Percentiles rank a stretch among this genome's conserved stretches.
Conservation (phyloP, 331 rosid species). For the Malus hybrid region DNA sequence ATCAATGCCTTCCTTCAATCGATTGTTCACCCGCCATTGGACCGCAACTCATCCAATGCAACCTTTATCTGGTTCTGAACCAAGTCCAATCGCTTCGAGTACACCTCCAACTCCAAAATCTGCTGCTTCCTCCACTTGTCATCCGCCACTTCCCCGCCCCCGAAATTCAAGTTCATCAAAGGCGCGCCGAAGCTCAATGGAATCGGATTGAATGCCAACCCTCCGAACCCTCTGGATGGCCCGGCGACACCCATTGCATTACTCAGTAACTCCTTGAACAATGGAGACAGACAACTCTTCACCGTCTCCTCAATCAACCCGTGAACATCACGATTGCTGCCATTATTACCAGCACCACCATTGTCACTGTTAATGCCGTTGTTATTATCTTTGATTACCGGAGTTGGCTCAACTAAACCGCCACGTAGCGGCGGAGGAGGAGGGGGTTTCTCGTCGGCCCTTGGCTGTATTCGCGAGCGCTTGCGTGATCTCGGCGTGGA, state of each 20-base stretch:
- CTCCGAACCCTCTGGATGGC: conserved; percentile 29
- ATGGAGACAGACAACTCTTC: conserved; percentile 63
- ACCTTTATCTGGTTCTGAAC: conserved; percentile 66
- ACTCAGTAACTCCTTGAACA: conserved; percentile 45
- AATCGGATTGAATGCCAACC: conserved; percentile 20
- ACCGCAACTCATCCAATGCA: conserved; percentile 58
- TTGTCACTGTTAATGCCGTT: conserved; percentile 4
- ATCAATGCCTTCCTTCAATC: neutral
- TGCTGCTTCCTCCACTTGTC: conserved; percentile 59
- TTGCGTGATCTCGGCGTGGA: conserved; percentile 28
- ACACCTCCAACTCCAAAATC: conserved; percentile 68
- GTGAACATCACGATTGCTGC: conserved; percentile 13
- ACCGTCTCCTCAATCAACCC: conserved; percentile 72
- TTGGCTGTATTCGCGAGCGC: conserved; percentile 23
- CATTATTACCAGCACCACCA: neutral
- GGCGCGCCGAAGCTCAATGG: conserved; percentile 19
- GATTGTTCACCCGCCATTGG: conserved; percentile 14
- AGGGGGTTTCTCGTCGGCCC: conserved; percentile 11
- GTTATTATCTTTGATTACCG: conserved; percentile 14
- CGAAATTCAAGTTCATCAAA: conserved; percentile 20
- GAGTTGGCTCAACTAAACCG: neutral
- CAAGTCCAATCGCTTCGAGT: conserved; percentile 62
- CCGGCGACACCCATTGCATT: conserved; percentile 23
- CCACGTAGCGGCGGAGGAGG: neutral
- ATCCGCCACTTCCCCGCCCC: conserved; percentile 28